phyloP scores from a whole-genome alignment of 1,284 basidiomycete species.

The Sporisorium scitamineum region DNA sequence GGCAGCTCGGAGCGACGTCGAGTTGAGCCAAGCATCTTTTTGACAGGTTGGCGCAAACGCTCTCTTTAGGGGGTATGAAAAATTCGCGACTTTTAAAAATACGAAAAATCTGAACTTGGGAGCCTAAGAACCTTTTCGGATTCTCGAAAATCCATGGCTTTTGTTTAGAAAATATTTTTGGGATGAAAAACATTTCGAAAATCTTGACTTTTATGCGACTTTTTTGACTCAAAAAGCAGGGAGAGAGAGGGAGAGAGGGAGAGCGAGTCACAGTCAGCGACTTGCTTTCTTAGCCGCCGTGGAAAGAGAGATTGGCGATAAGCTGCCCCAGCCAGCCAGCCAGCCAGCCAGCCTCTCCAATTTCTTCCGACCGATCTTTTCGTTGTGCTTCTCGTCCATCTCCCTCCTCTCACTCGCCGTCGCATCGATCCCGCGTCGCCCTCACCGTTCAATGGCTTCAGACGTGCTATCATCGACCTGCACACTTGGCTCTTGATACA shows the following conservation, averaged over 20 bases:
- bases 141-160: too few relatives aligned
- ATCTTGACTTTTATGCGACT: not conserved
- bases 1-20: constrained; percentile 25
- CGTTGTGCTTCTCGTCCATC: not conserved
- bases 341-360: not conserved
- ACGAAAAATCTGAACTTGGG: too few relatives aligned
- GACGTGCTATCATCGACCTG: constrained; percentile 29
- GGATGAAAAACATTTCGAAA: not conserved
- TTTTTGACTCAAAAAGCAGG: not conserved
- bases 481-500: constrained; percentile 28
- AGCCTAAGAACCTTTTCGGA: too few relatives aligned
- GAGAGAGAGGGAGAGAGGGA: not conserved
- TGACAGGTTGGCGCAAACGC: constrained; percentile 1
- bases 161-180: too few relatives aligned
- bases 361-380: constrained; percentile 9
- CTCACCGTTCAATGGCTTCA: constrained; percentile 12
- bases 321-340: not conserved
- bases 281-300: not conserved
- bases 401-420: constrained; percentile 2
- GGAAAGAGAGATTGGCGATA: constrained; percentile 5
- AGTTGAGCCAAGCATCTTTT: not conserved
- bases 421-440: not conserved
- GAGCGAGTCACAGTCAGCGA: constrained; percentile 11
- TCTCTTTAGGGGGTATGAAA: not conserved
- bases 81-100: too few relatives aligned